Percentiles rank a stretch among this genome's conserved stretches.
These are phyloP conservation scores for Ophiostoma ips DNA, from an alignment of 2,329 filamentous ascomycete genomes.

Conservation along the genomic window DNA sequence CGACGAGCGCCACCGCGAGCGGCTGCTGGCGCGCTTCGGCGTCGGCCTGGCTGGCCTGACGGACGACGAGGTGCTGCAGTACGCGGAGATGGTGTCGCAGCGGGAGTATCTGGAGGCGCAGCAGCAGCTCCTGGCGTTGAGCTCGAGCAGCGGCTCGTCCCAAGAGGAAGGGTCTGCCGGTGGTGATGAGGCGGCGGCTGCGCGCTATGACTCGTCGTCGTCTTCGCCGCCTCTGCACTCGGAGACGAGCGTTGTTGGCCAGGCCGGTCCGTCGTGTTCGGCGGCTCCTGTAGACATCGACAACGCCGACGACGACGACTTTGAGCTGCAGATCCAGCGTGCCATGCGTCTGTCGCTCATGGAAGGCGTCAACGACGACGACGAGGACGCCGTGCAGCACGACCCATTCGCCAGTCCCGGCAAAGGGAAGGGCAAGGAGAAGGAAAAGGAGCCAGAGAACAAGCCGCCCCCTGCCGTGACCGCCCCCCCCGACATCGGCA, in stretches of 20 bases:
- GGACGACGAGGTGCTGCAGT: slow-evolving; percentile 50
- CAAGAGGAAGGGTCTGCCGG: background rate
- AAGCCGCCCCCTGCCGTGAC: background rate
- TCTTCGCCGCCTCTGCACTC: slow-evolving; percentile 17
- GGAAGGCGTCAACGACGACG: slow-evolving; percentile 35
- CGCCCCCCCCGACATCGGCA: background rate
- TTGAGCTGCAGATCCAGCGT: slow-evolving; percentile 47
- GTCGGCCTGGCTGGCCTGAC: slow-evolving; percentile 57
- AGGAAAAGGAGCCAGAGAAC: background rate
- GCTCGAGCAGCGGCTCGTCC: slow-evolving; percentile 34
- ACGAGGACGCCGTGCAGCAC: background rate
- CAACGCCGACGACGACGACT: slow-evolving; percentile 32
- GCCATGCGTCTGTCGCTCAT: slow-evolving; percentile 48
- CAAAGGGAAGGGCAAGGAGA: background rate
- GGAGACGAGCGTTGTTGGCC: slow-evolving; percentile 34
- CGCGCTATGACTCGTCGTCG: slow-evolving; percentile 1
- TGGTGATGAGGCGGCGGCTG: background rate
- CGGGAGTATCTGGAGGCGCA: background rate
- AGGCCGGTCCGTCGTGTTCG: background rate
- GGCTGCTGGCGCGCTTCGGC: slow-evolving; percentile 69
- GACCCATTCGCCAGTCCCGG: too few species aligned
- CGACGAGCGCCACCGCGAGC: slow-evolving; percentile 51
- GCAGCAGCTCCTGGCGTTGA: slow-evolving; percentile 19
- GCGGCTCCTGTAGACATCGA: background rate
- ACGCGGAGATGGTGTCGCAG: slow-evolving; percentile 49